A percentile compares a stretch with the other conserved stretches of the same genome.
phyloP scores from a whole-genome alignment of 2,329 filamentous ascomycete genomes.

The Beauveria brongniartii region DNA sequence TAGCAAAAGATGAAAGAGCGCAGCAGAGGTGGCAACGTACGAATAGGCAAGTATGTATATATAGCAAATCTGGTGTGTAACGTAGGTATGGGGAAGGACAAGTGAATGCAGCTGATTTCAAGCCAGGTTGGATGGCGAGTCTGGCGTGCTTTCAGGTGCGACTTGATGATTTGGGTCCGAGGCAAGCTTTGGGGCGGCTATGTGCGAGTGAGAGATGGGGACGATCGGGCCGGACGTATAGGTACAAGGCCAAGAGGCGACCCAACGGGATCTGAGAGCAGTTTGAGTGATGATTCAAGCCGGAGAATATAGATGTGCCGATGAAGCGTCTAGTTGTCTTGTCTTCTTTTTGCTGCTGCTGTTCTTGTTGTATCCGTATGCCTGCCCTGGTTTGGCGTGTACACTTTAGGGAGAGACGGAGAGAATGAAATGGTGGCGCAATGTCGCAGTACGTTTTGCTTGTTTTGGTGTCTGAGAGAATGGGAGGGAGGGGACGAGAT shows the following conservation, averaged over 20 bases:
- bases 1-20: neutral
- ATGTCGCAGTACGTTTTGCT: neutral
- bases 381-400: slow-evolving; percentile 1
- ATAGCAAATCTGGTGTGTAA: neutral
- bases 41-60: neutral
- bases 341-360: neutral
- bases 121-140: neutral
- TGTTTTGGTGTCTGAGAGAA: neutral
- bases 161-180: slow-evolving; percentile 8
- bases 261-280: neutral
- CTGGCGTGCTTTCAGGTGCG: neutral
- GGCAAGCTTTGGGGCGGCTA: slow-evolving; percentile 5
- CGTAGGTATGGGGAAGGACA: neutral
- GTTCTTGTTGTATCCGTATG: neutral
- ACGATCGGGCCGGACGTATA: slow-evolving; percentile 1
- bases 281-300: neutral
- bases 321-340: neutral
- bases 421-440: neutral
- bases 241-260: neutral
- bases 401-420: neutral
- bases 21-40: neutral
- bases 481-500: neutral
- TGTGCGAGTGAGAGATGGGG: slow-evolving; percentile 4
- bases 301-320: neutral
- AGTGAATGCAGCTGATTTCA: neutral